Percentiles rank a stretch among this genome's conserved stretches.
Evolutionary conservation across 805 yeast species (phyloP).

Genomic region (Hanseniaspora mollemarum): DNA sequence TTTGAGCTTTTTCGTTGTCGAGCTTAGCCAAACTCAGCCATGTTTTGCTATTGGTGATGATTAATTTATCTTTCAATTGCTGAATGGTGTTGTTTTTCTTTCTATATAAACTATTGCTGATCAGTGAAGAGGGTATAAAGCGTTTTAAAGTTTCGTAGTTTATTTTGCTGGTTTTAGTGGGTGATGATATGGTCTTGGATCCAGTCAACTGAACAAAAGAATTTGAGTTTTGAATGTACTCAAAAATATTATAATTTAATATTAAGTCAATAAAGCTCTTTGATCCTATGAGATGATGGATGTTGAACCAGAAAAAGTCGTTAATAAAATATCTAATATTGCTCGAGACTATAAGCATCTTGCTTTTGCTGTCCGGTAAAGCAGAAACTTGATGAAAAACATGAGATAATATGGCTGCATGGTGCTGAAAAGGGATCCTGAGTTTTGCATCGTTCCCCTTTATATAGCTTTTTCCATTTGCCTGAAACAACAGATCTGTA

Average conservation of each 20-base stretch:
- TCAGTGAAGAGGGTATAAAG: neutral
- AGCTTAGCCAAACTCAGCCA: neutral
- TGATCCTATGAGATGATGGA: conserved; percentile 35
- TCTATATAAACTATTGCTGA: neutral
- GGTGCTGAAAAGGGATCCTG: neutral
- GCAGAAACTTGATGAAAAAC: neutral
- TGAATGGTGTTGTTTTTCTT: neutral
- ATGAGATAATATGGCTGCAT: neutral
- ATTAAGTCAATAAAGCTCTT: conserved; percentile 33
- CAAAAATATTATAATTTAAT: conserved; percentile 30
- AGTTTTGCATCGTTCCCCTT: neutral
- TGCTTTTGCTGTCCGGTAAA: neutral
- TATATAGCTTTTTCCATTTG: neutral
- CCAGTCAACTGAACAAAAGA: conserved; percentile 20
- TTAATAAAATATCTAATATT: neutral
- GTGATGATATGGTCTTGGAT: neutral
- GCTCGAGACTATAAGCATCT: neutral
- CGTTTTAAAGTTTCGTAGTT: neutral
- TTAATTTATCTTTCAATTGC: neutral
- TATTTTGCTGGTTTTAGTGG: neutral
- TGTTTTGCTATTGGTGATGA: conserved; percentile 3
- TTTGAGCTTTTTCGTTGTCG: neutral
- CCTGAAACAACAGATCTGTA: neutral
- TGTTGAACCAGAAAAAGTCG: conserved; percentile 10
- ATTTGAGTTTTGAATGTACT: conserved; percentile 18